Evolutionary conservation across 1,284 basidiomycete species (phyloP), one percentile per base, ranked within the genome.

Genomic region (Grifola frondosa): DNA sequence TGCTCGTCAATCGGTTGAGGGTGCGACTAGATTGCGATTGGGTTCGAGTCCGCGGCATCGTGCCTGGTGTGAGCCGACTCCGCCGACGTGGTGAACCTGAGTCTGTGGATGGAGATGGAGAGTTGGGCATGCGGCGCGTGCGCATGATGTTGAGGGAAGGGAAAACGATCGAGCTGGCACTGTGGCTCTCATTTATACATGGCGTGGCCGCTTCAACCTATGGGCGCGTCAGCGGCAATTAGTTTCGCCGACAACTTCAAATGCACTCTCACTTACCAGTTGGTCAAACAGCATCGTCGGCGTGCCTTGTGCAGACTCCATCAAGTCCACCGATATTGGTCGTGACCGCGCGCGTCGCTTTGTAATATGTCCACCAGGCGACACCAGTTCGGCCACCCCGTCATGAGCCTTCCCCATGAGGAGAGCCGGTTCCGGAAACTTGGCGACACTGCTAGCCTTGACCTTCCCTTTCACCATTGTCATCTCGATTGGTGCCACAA

Each of bases 261-360:
- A n/a, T n/a, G n/a, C n/a, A n/a, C n/a, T n/a, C n/a, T n/a, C n/a
- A n/a, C n/a, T n/a, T n/a, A n/a, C n/a, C n/a, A n/a, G n/a, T n/a
- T n/a, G n/a, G n/a, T n/a, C n/a, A n/a, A n/a, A n/a, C n/a, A n/a
- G n/a, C n/a, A 34, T 37, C 58, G 35, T 65, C 11, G 70, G 65
- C 15, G 67, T 63, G 43, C 63, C 64, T 49, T 70, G 65, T 28
- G 68, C 63, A 44, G 73, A 75, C 55, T 81, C 72, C 8, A 78
- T 68, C 31, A 87, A 61, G 56, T 88, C 84, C 26, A 75, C 62
- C 20, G 85, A 87, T 8, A 86, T 67, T 2, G 83, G 85, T 36
- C 83, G 70, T 24, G 81, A 78, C 13, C 80, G 77, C 3, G 84
- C 84, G 13, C 84, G 76, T 42, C 85, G 73, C 62, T 88, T 88